Evolutionary conservation across 2,329 filamentous ascomycete genomes (phyloP), one percentile per base, ranked within the genome.

Genomic region (Niveomyces coronatus): DNA sequence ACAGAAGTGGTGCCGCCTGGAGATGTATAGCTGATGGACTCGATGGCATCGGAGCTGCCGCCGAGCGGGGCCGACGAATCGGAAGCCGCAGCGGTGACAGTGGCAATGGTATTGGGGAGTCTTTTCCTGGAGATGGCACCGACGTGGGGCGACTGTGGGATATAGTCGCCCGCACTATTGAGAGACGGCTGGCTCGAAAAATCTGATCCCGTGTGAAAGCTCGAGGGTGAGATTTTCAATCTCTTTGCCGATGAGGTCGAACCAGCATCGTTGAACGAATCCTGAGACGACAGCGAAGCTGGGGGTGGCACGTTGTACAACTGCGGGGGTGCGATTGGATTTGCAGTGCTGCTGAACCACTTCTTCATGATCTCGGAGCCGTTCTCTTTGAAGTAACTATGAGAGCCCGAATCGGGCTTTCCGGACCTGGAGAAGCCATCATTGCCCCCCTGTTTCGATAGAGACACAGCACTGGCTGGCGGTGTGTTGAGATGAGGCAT

Each of bases 301-400:
- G 39, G 39, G 2, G 39, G 39, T 18, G 39, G 39, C 19, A 40
- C 33, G 11, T 40, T 40, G 22, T 40, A 40, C 9, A 40, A 11
- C 17, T 40, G 39, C 15, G 39, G 32, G 5, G 39, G 39, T 14
- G 39, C 39, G 9, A 40, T 22, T 9, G 23, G 39, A 5, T 18
- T 31, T 19, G 28, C 17, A 11, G 28, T 31, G 39, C 27, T 32
- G 9, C 17, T 27, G 17, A 40, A 40, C 32, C 32, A 40, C 16
- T 40, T 40, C 9, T 36, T 31, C 27, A 40, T 31, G 5, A 40
- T 31, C 8, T 16, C 33, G 5, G 32, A 35, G 10, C 27, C 14
- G 7, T 40, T 32, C 19, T 40, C 39, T 8, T 40, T 40, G 22
- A 40, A 40, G 22, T 40, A 40, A 9, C 28, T 23, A 14, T 40